A percentile compares a stretch with the other conserved stretches of the same genome.
These are phyloP conservation scores for Halophytophthora batemanensis DNA, from an alignment of 352 stramenopile genomes.

Conservation along the genomic window DNA sequence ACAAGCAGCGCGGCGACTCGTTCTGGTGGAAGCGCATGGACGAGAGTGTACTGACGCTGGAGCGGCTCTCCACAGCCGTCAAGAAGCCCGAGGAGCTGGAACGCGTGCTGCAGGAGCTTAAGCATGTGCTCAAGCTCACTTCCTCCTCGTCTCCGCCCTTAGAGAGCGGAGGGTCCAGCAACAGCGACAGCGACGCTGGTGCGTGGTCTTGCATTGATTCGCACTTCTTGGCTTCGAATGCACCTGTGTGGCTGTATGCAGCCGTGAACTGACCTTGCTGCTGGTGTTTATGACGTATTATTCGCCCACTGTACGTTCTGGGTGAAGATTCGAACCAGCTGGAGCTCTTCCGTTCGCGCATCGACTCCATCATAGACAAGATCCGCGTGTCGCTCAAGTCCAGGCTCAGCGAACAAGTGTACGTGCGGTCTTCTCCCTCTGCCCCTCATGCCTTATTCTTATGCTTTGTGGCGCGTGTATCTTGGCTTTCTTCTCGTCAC, in stretches of 20 bases:
- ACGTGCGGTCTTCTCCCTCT: slow-evolving; percentile 10
- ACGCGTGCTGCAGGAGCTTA: slow-evolving; percentile 47
- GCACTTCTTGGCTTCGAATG: background rate
- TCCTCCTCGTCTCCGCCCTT: slow-evolving; percentile 7
- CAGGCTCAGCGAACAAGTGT: slow-evolving; percentile 58
- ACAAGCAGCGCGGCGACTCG: slow-evolving; percentile 37
- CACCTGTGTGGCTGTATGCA: slow-evolving; percentile 1
- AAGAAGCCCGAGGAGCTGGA: slow-evolving; percentile 64
- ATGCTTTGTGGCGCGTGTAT: background rate
- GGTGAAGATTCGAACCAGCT: slow-evolving; percentile 24
- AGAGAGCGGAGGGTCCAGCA: slow-evolving; percentile 7
- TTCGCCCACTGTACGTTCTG: too few species aligned
- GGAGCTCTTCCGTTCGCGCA: slow-evolving; percentile 37
- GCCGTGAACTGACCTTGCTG: background rate
- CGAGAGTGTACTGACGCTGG: slow-evolving; percentile 42
- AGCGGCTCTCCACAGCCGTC: slow-evolving; percentile 39
- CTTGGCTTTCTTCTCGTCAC: background rate
- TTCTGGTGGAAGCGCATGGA: slow-evolving; percentile 61
- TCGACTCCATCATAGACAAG: slow-evolving; percentile 50
- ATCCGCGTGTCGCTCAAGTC: slow-evolving; percentile 40
- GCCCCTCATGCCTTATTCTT: slow-evolving; percentile 2
- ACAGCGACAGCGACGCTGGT: slow-evolving; percentile 10
- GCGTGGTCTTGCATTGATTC: background rate
- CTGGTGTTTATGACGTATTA: too few species aligned
- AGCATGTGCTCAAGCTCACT: slow-evolving; percentile 38